Conservation (phyloP, 176 grass and related monocot species). For the Oryza brachyantha region DNA sequence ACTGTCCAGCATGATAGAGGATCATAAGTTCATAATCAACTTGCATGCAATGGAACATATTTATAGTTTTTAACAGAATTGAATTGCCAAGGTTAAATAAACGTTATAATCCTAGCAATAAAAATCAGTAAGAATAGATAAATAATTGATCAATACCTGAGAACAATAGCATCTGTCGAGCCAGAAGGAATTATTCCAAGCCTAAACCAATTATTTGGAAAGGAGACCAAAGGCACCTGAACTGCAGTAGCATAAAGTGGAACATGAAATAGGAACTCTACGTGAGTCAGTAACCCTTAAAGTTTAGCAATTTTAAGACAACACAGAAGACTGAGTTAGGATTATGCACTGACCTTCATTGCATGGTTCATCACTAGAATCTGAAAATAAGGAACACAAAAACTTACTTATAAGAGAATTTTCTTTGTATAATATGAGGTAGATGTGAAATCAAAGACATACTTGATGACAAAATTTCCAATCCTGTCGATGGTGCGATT, state of each 20-base stretch:
- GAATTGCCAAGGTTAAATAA: background rate
- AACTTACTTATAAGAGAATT: slow-evolving; percentile 22
- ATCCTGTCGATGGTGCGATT: slow-evolving; percentile 27
- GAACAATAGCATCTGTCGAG: slow-evolving; percentile 94
- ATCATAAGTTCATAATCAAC: slow-evolving; percentile 9
- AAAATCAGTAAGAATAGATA: background rate
- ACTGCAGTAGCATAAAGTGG: slow-evolving; percentile 44
- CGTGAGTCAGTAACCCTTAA: slow-evolving; percentile 10
- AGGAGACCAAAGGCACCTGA: slow-evolving; percentile 48
- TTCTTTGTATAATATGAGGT: background rate
- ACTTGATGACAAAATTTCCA: slow-evolving; percentile 48
- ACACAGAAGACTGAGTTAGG: slow-evolving; percentile 20
- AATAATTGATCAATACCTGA: slow-evolving; percentile 53
- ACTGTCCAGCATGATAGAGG: background rate
- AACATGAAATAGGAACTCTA: slow-evolving; percentile 16
- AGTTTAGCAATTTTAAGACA: slow-evolving; percentile 12
- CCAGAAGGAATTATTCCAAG: slow-evolving; percentile 93
- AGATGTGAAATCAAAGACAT: slow-evolving; percentile 45
- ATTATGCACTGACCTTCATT: slow-evolving; percentile 32
- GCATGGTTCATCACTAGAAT: slow-evolving; percentile 26
- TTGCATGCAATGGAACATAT: background rate
- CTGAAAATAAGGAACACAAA: slow-evolving; percentile 16
- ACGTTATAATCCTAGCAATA: slow-evolving; percentile 17
- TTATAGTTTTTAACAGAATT: background rate
- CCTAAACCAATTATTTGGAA: slow-evolving; percentile 94